Evolutionary conservation across 2,329 filamentous ascomycete species (phyloP).

Genomic region (Pseudogymnoascus sp.): DNA sequence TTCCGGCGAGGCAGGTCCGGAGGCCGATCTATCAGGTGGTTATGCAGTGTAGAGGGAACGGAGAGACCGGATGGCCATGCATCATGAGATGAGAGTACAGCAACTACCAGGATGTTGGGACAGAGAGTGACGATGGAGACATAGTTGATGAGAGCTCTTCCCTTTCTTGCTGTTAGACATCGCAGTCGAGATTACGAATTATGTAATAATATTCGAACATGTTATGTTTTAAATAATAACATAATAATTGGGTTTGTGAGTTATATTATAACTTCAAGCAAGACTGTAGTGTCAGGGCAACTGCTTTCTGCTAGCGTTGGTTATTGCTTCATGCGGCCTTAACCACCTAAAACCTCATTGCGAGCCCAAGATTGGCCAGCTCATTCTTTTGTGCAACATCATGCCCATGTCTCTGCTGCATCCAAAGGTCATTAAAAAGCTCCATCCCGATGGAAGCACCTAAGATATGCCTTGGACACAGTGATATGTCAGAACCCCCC

Average conservation of each 20-base stretch:
- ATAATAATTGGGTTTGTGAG: background rate
- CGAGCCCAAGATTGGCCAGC: background rate
- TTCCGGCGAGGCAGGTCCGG: background rate
- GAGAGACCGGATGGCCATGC: background rate
- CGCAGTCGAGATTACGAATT: background rate
- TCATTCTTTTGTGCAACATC: background rate
- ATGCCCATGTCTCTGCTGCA: background rate
- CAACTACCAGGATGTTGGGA: background rate
- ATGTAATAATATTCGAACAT: background rate
- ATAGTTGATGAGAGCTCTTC: background rate
- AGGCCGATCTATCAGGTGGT: background rate
- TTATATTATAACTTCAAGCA: background rate
- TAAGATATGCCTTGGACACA: background rate
- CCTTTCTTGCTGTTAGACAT: background rate
- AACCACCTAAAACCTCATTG: background rate
- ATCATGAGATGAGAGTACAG: background rate
- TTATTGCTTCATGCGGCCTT: background rate
- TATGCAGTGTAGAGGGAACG: background rate
- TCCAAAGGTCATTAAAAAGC: background rate
- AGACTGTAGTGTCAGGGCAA: background rate
- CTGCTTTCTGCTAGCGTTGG: background rate
- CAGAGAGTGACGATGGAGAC: background rate
- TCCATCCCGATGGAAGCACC: background rate
- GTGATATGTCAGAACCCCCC: background rate
- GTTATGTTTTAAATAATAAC: too few relatives aligned